phyloP scores from a whole-genome alignment of 768 basidiomycete genomes.

The Mrakia blollopis region DNA sequence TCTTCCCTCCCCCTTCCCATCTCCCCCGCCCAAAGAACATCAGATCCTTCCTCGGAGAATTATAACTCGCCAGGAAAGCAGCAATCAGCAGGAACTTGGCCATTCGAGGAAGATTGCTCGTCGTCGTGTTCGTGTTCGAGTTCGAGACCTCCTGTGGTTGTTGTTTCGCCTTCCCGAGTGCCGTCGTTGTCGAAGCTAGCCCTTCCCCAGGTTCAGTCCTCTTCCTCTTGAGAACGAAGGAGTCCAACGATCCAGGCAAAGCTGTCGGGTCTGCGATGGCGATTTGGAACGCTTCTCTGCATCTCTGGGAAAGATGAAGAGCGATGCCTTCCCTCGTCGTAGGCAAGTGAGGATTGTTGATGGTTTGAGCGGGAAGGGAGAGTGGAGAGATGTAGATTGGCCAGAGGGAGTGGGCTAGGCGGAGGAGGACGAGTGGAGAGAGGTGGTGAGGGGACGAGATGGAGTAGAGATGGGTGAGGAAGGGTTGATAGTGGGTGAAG shows the following conservation, averaged over 20 bases:
- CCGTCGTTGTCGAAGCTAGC: neutral
- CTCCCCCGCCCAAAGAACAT: constrained; percentile 23
- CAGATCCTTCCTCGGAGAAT: constrained; percentile 23
- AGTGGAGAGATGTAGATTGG: constrained; percentile 24
- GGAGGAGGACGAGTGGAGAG: constrained; percentile 23
- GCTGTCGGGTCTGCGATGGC: constrained; percentile 21
- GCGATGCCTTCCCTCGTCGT: constrained; percentile 4
- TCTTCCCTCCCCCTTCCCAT: constrained; percentile 24
- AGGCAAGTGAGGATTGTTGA: neutral
- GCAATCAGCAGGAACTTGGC: constrained; percentile 27
- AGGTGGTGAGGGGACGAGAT: constrained; percentile 21
- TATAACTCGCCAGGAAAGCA: constrained; percentile 22
- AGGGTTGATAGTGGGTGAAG: constrained; percentile 31
- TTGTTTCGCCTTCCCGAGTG: neutral
- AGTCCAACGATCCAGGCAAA: constrained; percentile 11
- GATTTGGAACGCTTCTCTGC: constrained; percentile 16
- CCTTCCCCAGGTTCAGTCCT: no score
- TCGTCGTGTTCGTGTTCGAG: neutral
- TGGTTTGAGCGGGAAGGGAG: neutral
- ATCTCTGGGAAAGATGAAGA: constrained; percentile 10
- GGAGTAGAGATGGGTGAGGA: constrained; percentile 17
- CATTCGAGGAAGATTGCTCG: constrained; percentile 11
- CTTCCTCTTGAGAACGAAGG: neutral
- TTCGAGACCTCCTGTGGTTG: neutral
- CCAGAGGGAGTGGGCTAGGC: constrained; percentile 27